Percentiles rank a stretch among this genome's conserved stretches.
These are phyloP conservation scores for Triticum timopheevii DNA, from an alignment of 176 grass and related monocot genomes.

Conservation along the genomic window DNA sequence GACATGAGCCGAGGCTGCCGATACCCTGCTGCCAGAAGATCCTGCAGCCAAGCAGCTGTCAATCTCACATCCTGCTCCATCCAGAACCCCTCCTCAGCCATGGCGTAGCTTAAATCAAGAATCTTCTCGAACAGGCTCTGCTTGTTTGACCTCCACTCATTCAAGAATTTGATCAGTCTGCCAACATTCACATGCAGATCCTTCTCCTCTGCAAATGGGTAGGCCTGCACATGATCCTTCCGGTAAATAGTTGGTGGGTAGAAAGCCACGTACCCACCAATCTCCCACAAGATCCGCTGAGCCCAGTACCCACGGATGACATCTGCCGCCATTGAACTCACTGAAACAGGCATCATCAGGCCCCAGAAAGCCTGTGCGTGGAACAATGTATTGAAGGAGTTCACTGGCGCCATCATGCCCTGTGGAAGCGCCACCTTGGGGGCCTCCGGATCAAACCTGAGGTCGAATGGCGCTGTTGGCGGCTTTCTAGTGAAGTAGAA, in stretches of 20 bases:
- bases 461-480: constrained; percentile 51
- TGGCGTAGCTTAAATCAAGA: constrained; percentile 88
- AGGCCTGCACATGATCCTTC: constrained; percentile 66
- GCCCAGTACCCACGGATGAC: constrained; percentile 97
- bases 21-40: constrained; percentile 82
- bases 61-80: constrained; percentile 77
- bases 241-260: constrained; percentile 93
- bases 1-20: constrained; percentile 93
- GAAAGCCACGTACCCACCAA: constrained; percentile 83
- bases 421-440: constrained; percentile 89
- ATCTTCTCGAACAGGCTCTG: constrained; percentile 81
- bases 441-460: constrained; percentile 80
- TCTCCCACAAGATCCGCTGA: constrained; percentile 94
- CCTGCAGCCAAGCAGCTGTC: constrained; percentile 95
- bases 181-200: constrained; percentile 96
- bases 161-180: constrained; percentile 84
- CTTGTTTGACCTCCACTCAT: constrained; percentile 86
- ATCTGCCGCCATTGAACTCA: constrained; percentile 96
- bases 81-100: constrained; percentile 98
- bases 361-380: constrained; percentile 93
- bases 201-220: constrained; percentile 90
- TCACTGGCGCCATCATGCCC: constrained; percentile 89
- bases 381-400: constrained; percentile 97
- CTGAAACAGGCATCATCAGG: constrained; percentile 83
- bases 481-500: constrained; percentile 99